These are phyloP conservation scores for Cystodermella granulosa DNA, from an alignment of 1,284 basidiomycete genomes.

Conservation along the genomic window DNA sequence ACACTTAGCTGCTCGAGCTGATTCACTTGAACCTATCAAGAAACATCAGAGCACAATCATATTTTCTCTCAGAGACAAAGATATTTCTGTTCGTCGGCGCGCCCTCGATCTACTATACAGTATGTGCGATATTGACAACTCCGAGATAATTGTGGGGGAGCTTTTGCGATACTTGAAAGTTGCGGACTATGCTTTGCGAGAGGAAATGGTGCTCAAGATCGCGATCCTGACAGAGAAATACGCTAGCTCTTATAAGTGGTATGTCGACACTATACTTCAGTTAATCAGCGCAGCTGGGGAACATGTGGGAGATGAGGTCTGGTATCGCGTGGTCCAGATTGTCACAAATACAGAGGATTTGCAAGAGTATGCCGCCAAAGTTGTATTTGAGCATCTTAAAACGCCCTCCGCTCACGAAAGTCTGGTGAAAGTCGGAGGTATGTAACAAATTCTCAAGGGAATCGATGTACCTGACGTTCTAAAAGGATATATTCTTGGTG, in stretches of 20 bases:
- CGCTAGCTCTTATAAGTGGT: constrained; percentile 91
- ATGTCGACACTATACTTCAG: constrained; percentile 92
- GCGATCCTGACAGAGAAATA: constrained; percentile 98
- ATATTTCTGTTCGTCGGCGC: constrained; percentile 92
- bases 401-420: constrained; percentile 92
- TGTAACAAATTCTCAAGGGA: constrained; percentile 16
- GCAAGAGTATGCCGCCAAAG: constrained; percentile 89
- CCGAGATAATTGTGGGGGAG: constrained; percentile 91
- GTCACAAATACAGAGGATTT: constrained; percentile 98
- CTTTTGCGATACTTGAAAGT: constrained; percentile 87
- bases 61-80: constrained; percentile 88
- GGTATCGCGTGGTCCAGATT: constrained; percentile 98
- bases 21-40: constrained; percentile 88
- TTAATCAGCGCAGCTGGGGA: constrained; percentile 95
- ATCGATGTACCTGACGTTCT: constrained; percentile 8
- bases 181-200: constrained; percentile 92
- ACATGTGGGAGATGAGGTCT: constrained; percentile 97
- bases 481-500: constrained; percentile 89
- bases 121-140: constrained; percentile 97
- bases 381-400: constrained; percentile 88
- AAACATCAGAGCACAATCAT: constrained; percentile 95
- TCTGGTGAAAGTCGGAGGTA: constrained; percentile 93
- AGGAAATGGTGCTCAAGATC: constrained; percentile 98
- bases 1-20: constrained; percentile 89
- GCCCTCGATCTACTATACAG: constrained; percentile 95